Evolutionary conservation across 1,284 basidiomycete genomes (phyloP).

Genomic region (Mycosarcoma maydis): DNA sequence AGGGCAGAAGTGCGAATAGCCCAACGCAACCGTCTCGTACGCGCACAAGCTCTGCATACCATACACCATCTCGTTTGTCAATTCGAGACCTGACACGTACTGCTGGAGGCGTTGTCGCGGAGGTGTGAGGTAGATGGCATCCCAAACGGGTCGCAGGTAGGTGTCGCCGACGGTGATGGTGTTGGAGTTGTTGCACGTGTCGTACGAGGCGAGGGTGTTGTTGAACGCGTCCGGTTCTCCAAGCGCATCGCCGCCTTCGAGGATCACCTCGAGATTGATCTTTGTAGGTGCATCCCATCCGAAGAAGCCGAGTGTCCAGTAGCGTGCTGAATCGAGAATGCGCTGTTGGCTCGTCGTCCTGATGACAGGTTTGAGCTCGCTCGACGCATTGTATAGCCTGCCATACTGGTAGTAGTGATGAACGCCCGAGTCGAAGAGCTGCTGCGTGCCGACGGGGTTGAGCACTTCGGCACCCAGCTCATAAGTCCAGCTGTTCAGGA

Average conservation of each 20-base stretch:
- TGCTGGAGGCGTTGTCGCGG: slow-evolving; percentile 54
- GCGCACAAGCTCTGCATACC: slow-evolving; percentile 67
- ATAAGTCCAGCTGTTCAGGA: slow-evolving; percentile 77
- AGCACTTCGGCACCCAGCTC: slow-evolving; percentile 75
- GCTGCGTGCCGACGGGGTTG: slow-evolving; percentile 83
- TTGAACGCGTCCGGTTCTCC: slow-evolving; percentile 73
- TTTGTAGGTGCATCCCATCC: slow-evolving; percentile 49
- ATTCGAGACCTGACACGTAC: slow-evolving; percentile 58
- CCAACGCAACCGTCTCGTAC: slow-evolving; percentile 58
- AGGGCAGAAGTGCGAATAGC: slow-evolving; percentile 75
- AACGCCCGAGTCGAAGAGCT: slow-evolving; percentile 69
- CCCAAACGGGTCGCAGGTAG: slow-evolving; percentile 69
- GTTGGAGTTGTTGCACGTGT: slow-evolving; percentile 71
- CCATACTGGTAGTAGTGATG: slow-evolving; percentile 64
- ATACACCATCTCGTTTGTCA: slow-evolving; percentile 67
- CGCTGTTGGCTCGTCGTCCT: slow-evolving; percentile 72
- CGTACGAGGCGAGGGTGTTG: slow-evolving; percentile 80
- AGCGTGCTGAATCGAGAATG: slow-evolving; percentile 87
- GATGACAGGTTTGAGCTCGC: slow-evolving; percentile 59
- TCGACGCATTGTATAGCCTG: slow-evolving; percentile 48
- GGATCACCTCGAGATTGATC: slow-evolving; percentile 60
- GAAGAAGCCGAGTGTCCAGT: slow-evolving; percentile 66
- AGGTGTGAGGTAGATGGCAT: slow-evolving; percentile 56
- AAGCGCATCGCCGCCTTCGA: slow-evolving; percentile 45
- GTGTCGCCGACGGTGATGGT: slow-evolving; percentile 73